Evolutionary conservation across 306 rosid genomes (phyloP), one percentile per base, ranked within the genome.

Genomic region (Acacia melanoxylon): DNA sequence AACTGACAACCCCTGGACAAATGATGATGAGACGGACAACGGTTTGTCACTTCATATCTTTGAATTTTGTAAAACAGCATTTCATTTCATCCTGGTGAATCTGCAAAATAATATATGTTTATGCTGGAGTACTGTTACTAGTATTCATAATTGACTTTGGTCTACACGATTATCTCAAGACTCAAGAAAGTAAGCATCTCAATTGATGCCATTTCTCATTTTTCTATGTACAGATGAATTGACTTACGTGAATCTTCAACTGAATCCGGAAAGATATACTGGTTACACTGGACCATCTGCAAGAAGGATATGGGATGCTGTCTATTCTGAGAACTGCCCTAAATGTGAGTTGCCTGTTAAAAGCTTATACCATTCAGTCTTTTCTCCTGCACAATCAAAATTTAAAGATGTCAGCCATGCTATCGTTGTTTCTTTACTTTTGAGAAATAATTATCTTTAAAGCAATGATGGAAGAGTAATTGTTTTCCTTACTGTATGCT

Each of bases 201-300:
- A 80, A 70, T 25, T 83, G 37, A 41, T 69, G 51, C 4, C 20
- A 0, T 62, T 72, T 85, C 70, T 83, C 66, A 0, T 71, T 65
- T 83, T 70, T 83, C 48, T 15, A 69, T 86, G 72, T 85, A 74
- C 90, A 94, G 99, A 87, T 79, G 99, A 93, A 86, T 87, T 95
- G 99, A 95, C 98, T 22, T 92, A 95, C 82, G 98, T 95, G 78
- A 95, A 95, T 82, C 99, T 93, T 79, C 98, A 85, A 84, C 84
- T 93, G 59, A 95, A 93, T 89, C 99, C 98, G 71, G 98, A 93
- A 89, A 87, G 99, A 79, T 95, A 88, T 85, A 95, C 99, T 4
- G 99, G 99, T 81, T 95, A 88, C 83, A 83, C 86, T 71, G 99
- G 98, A 73, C 94, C 97, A 81, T 95, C 97, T 79, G 98, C 99